Evolutionary conservation across 164 flowering plant genomes (phyloP).

Genomic region (Annona squamosa): DNA sequence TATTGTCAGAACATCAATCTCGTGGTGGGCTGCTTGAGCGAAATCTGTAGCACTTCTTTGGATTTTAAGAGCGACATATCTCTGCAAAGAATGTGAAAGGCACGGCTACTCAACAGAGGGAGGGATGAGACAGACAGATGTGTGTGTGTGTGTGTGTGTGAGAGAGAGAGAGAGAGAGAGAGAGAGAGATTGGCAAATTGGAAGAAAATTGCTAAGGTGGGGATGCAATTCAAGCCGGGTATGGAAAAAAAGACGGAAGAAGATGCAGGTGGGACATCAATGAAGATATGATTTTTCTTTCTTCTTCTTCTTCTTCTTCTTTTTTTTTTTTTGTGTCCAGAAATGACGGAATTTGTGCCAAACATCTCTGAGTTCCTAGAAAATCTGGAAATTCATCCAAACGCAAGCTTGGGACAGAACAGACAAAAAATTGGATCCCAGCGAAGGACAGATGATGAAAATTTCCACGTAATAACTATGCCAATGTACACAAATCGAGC

Average conservation of each 20-base stretch:
- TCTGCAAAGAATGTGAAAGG: conserved; percentile 31
- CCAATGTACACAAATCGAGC: too few species aligned
- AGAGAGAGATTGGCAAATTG: background rate
- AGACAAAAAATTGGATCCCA: background rate
- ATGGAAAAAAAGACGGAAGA: background rate
- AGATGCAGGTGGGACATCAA: background rate
- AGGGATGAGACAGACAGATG: background rate
- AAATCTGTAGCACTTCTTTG: conserved; percentile 89
- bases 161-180: background rate
- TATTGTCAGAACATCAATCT: conserved; percentile 72
- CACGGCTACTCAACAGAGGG: background rate
- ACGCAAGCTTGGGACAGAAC: background rate
- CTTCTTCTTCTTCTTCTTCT: too few species aligned
- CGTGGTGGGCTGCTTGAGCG: conserved; percentile 83
- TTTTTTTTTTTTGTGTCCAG: too few species aligned
- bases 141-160: too few species aligned
- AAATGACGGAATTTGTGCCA: background rate
- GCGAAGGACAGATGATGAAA: background rate
- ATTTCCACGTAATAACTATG: background rate
- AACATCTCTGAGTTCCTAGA: background rate
- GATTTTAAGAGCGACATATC: conserved; percentile 84
- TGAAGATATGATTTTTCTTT: background rate
- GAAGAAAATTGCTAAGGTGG: background rate
- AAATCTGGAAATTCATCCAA: background rate
- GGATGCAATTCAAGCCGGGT: background rate